Percentiles rank a stretch among this genome's conserved stretches.
Conservation (phyloP, 2,329 filamentous ascomycete genomes). For the Beauveria sp. region DNA sequence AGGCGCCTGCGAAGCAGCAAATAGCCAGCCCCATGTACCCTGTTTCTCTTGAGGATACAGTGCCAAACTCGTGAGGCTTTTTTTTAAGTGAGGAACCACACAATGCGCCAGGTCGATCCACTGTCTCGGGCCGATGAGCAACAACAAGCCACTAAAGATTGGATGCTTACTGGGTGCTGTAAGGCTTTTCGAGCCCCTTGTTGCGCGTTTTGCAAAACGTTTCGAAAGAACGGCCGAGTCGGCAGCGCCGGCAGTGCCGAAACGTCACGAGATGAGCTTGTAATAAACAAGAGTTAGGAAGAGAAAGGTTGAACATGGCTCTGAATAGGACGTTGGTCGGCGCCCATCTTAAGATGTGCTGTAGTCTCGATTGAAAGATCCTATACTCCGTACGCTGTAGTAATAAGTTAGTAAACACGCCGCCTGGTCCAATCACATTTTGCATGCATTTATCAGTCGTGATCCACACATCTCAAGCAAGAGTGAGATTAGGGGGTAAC, state of each 20-base stretch:
- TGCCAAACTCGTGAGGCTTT: not conserved
- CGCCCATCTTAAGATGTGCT: no score
- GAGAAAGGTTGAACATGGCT: not conserved
- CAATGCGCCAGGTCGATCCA: slow-evolving; percentile 4
- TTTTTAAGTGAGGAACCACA: slow-evolving; percentile 4
- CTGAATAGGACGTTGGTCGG: not conserved
- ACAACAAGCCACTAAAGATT: slow-evolving; percentile 2
- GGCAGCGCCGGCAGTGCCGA: no score
- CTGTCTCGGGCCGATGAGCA: slow-evolving; percentile 8
- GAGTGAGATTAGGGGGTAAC: no score
- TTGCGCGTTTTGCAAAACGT: not conserved
- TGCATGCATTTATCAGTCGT: no score
- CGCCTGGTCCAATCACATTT: no score
- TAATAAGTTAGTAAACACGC: no score
- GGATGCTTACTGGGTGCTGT: not conserved
- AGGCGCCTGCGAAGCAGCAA: not conserved
- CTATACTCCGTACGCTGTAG: no score
- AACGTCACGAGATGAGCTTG: no score
- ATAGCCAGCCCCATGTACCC: not conserved
- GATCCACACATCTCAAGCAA: no score
- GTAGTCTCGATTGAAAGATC: no score
- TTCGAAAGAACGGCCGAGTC: not conserved
- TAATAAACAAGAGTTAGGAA: not conserved
- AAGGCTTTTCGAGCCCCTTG: not conserved
- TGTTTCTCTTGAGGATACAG: not conserved